A percentile compares a stretch with the other conserved stretches of the same genome.
phyloP scores from a whole-genome alignment of 345 rosid genomes.

The Stellera chamaejasme region DNA sequence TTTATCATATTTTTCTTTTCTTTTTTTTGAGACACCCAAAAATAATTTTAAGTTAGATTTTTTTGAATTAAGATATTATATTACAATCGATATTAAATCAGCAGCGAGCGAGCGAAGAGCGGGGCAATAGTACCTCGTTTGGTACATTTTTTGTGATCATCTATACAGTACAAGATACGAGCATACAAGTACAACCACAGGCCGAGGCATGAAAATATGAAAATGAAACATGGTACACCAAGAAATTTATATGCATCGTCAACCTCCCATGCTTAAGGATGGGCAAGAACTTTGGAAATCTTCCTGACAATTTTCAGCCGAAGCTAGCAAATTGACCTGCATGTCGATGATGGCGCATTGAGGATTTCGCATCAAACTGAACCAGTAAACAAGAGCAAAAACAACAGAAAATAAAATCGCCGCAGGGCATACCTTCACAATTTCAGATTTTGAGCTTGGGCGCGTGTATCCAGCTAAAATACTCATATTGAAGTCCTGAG shows the following conservation, averaged over 20 bases:
- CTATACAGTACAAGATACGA: no score
- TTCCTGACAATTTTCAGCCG: conserved; percentile 38
- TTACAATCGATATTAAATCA: no score
- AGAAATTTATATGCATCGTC: conserved; percentile 5
- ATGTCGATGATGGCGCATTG: conserved; percentile 3
- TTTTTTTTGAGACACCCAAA: no score
- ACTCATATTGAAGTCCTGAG: conserved; percentile 88
- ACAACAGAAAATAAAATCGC: neutral
- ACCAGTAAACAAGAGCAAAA: neutral
- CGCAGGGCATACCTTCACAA: conserved; percentile 58
- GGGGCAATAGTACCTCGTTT: no score
- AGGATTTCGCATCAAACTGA: neutral
- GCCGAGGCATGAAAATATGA: no score
- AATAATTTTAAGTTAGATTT: no score
- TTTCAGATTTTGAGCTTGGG: conserved; percentile 75
- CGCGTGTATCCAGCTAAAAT: conserved; percentile 74
- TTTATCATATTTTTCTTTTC: no score
- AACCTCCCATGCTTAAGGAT: conserved; percentile 66
- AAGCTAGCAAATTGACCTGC: conserved; percentile 80
- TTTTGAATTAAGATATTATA: no score
- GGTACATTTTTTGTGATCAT: no score
- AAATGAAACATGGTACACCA: no score
- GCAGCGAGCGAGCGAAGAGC: no score
- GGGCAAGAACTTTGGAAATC: conserved; percentile 25
- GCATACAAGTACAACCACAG: no score